These are phyloP conservation scores for Mycena pura DNA, from an alignment of 768 basidiomycete genomes.

Conservation along the genomic window DNA sequence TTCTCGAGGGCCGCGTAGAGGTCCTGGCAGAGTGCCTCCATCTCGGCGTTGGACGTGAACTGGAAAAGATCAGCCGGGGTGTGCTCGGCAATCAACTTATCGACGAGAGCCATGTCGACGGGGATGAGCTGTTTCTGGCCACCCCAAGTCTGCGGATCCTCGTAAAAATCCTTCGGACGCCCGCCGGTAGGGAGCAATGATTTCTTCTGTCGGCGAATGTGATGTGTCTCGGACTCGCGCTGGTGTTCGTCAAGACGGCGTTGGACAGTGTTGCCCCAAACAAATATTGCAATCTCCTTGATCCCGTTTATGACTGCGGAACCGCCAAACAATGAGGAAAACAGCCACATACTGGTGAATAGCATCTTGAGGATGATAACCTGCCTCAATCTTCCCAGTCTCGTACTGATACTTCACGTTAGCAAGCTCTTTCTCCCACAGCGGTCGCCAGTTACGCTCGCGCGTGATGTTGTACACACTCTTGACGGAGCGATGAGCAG, in stretches of 20 bases:
- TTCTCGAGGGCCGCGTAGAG: constrained; percentile 21
- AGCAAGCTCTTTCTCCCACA: constrained; percentile 34
- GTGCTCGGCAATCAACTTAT: constrained; percentile 23
- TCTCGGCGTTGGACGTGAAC: constrained; percentile 31
- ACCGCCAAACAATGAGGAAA: too few species aligned
- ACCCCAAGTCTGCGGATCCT: constrained; percentile 25
- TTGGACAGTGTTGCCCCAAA: constrained; percentile 34
- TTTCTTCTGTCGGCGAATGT: constrained; percentile 28
- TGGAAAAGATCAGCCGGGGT: constrained; percentile 26
- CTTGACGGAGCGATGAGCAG: constrained; percentile 31
- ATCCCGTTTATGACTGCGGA: too few species aligned
- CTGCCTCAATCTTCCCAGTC: constrained; percentile 25
- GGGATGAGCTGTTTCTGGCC: constrained; percentile 27
- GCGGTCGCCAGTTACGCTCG: constrained; percentile 35
- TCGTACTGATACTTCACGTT: constrained; percentile 32
- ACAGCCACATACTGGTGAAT: constrained; percentile 30
- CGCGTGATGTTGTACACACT: constrained; percentile 39
- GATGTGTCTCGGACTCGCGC: constrained; percentile 26
- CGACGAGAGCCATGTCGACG: constrained; percentile 26
- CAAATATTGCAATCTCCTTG: constrained; percentile 31
- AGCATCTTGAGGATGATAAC: constrained; percentile 26
- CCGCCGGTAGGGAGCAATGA: constrained; percentile 32
- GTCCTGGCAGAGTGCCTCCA: constrained; percentile 18
- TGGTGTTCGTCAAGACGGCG: background rate
- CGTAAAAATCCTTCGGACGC: constrained; percentile 31